These are phyloP conservation scores for Aquilaria sinensis DNA, from an alignment of 345 rosid species.

Conservation along the genomic window DNA sequence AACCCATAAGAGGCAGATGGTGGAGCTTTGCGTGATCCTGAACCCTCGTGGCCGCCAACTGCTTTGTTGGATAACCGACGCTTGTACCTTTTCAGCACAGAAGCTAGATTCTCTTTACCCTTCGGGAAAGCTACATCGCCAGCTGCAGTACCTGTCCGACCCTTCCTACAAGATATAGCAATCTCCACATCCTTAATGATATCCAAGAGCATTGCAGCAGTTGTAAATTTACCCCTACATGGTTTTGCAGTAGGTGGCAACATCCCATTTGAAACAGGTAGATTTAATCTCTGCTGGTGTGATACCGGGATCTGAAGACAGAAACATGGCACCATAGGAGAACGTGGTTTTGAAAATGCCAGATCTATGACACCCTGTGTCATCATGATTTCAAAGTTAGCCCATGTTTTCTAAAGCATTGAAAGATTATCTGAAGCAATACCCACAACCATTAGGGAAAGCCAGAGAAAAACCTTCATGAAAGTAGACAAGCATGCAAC, in stretches of 20 bases:
- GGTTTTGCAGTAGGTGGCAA: conserved; percentile 68
- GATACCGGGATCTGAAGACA: conserved; percentile 63
- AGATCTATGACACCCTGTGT: conserved; percentile 75
- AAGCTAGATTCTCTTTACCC: conserved; percentile 94
- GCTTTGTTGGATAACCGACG: conserved; percentile 68
- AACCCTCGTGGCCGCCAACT: conserved; percentile 25
- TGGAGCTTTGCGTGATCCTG: conserved; percentile 36
- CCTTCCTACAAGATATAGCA: conserved; percentile 88
- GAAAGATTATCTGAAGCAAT: too few relatives aligned
- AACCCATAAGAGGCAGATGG: conserved; percentile 20
- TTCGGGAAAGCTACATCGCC: conserved; percentile 96
- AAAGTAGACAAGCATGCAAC: too few relatives aligned
- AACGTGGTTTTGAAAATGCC: conserved; percentile 74
- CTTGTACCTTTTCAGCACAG: conserved; percentile 93
- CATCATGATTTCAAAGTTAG: not conserved
- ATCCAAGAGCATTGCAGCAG: conserved; percentile 55
- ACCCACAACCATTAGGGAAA: too few relatives aligned
- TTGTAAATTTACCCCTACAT: conserved; percentile 78
- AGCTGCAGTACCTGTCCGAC: conserved; percentile 89
- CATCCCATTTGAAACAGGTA: conserved; percentile 60
- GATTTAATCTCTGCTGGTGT: conserved; percentile 49
- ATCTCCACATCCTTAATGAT: conserved; percentile 82
- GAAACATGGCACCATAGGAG: conserved; percentile 73
- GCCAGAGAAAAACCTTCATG: too few relatives aligned
- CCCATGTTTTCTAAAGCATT: too few relatives aligned